Evolutionary conservation across 1,284 basidiomycete species (phyloP), one percentile per base, ranked within the genome.

Genomic region (Pyrrhoderma noxium): DNA sequence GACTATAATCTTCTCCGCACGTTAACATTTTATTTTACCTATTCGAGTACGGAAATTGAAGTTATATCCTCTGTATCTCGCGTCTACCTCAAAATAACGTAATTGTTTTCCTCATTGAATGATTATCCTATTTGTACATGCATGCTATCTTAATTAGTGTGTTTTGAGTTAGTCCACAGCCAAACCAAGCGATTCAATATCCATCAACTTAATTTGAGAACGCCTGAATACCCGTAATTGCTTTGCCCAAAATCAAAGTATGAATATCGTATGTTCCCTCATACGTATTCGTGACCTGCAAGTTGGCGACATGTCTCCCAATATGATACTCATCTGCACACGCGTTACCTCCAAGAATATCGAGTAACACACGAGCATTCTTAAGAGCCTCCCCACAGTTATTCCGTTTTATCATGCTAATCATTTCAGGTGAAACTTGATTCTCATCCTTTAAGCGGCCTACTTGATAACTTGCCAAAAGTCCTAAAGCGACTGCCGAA

Each of bases 351-450:
- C 93, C 93, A 39, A 95, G 73, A 43, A 95, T 85, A 65, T 98
- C 91, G 59, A 97, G 70, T 46, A 97, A 71, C 49, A 78, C 71
- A 22, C 93, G 74, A 18, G 86, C 69, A 59, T 95, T 89, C 60
- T 86, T 72, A 45, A 96, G 69, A 1, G 93, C 93, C 70, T 94
- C 93, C 16, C 90, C 90, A 62, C 93, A 95, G 62, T 97, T 98
- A 65, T 98, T 98, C 58, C 92, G 79, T 76, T 99, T 99, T 57
- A 97, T 79, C 61, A 97, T 74, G 58, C 89, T 93, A 57, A 99
- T 78, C 93, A 95, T 95, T 68, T 98, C 93, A 1, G 95, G 88
- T 18, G 85, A 80, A 62, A 87, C 75, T 58, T 74, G 75, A 18
- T 14, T 14, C 22, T 85, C 87, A 59, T 98, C 95, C 73, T 97